Percentiles rank a stretch among this genome's conserved stretches.
These are phyloP conservation scores for Metschnikowia rubicola DNA, from an alignment of 805 yeast species.

Conservation along the genomic window DNA sequence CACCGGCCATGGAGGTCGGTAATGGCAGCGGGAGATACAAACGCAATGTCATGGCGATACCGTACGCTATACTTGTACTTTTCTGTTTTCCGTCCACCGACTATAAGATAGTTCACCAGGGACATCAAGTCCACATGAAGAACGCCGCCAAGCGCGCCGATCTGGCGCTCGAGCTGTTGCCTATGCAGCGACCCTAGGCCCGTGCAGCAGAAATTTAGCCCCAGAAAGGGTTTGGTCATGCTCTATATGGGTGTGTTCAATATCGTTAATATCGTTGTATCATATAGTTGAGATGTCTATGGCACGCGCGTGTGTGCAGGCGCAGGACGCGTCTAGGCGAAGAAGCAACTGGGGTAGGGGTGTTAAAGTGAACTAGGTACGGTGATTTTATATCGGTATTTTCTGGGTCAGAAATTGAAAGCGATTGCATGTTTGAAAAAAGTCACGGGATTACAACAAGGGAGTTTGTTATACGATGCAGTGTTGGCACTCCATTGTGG, in stretches of 20 bases:
- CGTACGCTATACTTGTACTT: slow-evolving; percentile 51
- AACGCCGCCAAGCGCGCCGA: slow-evolving; percentile 57
- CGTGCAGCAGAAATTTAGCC: slow-evolving; percentile 56
- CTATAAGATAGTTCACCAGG: slow-evolving; percentile 56
- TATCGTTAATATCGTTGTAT: neutral
- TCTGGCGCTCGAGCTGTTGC: slow-evolving; percentile 42
- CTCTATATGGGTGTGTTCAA: neutral
- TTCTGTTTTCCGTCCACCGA: slow-evolving; percentile 55
- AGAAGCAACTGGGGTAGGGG: too few relatives aligned
- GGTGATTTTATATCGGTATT: too few relatives aligned
- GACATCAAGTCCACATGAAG: slow-evolving; percentile 57
- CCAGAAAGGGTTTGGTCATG: slow-evolving; percentile 40
- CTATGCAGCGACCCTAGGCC: slow-evolving; percentile 42
- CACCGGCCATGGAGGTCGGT: slow-evolving; percentile 46
- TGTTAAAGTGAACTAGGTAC: too few relatives aligned
- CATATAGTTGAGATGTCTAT: too few relatives aligned
- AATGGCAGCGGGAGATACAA: slow-evolving; percentile 49
- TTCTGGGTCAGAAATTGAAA: too few relatives aligned
- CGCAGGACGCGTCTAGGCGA: too few relatives aligned
- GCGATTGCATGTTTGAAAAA: too few relatives aligned
- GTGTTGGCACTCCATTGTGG: too few relatives aligned
- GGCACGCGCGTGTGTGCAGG: too few relatives aligned
- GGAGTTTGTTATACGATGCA: too few relatives aligned
- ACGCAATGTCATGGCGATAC: slow-evolving; percentile 53
- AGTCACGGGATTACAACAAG: too few relatives aligned